Percentiles rank a stretch among this genome's conserved stretches.
Evolutionary conservation across 2,329 filamentous ascomycete genomes (phyloP).

Genomic region (Dothiorella sarmentorum): DNA sequence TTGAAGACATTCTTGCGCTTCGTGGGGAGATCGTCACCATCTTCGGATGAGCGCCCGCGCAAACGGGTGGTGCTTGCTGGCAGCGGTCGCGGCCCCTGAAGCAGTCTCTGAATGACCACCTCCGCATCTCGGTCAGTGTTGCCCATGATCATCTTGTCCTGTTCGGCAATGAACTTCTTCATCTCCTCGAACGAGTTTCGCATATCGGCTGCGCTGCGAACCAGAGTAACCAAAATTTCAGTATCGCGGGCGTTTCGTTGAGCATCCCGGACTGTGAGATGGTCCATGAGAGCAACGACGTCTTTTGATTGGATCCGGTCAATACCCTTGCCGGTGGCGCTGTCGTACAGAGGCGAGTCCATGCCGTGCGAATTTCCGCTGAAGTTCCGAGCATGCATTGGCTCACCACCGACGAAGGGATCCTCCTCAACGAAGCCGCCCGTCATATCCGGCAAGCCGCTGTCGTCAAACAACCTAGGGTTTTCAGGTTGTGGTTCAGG

Average conservation of each 20-base stretch:
- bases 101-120: conserved; percentile 73
- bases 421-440: conserved; percentile 53
- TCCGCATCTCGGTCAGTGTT: conserved; percentile 86
- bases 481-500: conserved; percentile 41
- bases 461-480: conserved; percentile 53
- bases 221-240: conserved; percentile 90
- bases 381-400: conserved; percentile 60
- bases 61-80: conserved; percentile 44
- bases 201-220: conserved; percentile 94
- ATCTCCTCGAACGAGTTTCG: conserved; percentile 93
- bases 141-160: conserved; percentile 84
- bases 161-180: conserved; percentile 85
- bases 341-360: conserved; percentile 84
- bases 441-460: conserved; percentile 53
- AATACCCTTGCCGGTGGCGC: conserved; percentile 79
- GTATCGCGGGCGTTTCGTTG: conserved; percentile 95
- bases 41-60: conserved; percentile 39
- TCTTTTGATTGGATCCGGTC: conserved; percentile 94
- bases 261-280: conserved; percentile 93
- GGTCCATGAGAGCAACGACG: conserved; percentile 96
- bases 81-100: conserved; percentile 82
- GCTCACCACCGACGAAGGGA: conserved; percentile 58
- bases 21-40: conserved; percentile 58
- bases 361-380: conserved; percentile 93
- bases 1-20: conserved; percentile 95